Base-by-base conservation (phyloP, 345 rosid genomes). In the Jatropha curcas region DNA sequence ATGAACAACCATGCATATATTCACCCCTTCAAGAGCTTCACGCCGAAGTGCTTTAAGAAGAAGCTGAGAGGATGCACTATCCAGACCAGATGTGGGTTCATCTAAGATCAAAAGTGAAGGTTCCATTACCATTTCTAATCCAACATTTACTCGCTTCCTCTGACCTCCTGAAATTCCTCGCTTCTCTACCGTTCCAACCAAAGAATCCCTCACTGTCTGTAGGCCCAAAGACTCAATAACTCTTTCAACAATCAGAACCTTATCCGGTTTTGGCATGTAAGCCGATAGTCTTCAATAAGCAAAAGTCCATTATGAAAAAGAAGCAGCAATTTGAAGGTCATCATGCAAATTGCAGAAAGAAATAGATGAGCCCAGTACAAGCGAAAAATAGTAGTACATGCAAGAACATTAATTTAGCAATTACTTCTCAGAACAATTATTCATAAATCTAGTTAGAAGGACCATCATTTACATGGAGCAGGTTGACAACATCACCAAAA, bases 81-180 rank as follows among this genome's bases (percentile, higher is more conserved):
- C 99, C 74, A 95, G 87, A 67, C 99, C 99, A 19, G 99, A 95
- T 41, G 99, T 95, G 9, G 99, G 99, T 68, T 95, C 99, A 68
- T 95, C 98, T 78, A 95, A 84, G 72, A 95, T 88, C 81, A 95
- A 75, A 77, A 95, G 86, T 8, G 99, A 95, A 79, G 99, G 98
- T 76, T 95, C 98, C 89, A 95, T 95, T 39, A 92, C 96, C 98
- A 92, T 91, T 81, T 92, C 99, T 70, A 92, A 71, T 73, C 99
- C 98, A 30, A 95, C 99, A 74, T 95, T 95, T 59, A 92, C 98
- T 79, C 97, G 84, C 80, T 92, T 95, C 78, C 93, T 91, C 76
- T 95, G 99, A 68, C 99, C 97, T 78, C 98, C 99, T 27, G 99
- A 95, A 82, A 95, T 89, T 62, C 98, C 97, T 10, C 98, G 86